These are phyloP conservation scores for Xerocomus minutiporus DNA, from an alignment of 1,284 basidiomycete genomes.

Conservation along the genomic window DNA sequence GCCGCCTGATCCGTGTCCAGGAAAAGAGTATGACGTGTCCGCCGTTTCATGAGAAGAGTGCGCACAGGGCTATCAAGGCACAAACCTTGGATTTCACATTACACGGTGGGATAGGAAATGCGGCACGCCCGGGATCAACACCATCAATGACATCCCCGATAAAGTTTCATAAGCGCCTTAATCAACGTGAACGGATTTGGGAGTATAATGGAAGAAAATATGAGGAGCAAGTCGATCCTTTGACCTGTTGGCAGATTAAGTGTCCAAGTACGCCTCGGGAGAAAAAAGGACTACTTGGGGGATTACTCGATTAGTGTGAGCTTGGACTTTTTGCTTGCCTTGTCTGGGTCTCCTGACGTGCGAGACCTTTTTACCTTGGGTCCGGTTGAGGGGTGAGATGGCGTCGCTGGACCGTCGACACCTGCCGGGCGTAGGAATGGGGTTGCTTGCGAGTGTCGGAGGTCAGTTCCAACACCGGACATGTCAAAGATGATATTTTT, in stretches of 20 bases:
- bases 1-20: conserved; percentile 15
- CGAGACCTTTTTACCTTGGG: conserved; percentile 17
- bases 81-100: conserved; percentile 25
- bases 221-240: conserved; percentile 6
- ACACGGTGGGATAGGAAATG: conserved; percentile 15
- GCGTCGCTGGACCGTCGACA: conserved; percentile 15
- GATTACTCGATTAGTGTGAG: conserved; percentile 25
- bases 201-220: conserved; percentile 23
- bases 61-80: conserved; percentile 22
- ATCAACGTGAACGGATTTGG: conserved; percentile 4
- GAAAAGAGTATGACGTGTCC: conserved; percentile 17
- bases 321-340: conserved; percentile 28
- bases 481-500: conserved; percentile 50
- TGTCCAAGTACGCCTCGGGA: conserved; percentile 19
- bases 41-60: conserved; percentile 21
- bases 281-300: conserved; percentile 15
- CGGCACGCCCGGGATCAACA: conserved; percentile 27
- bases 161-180: conserved; percentile 30
- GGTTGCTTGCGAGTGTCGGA: conserved; percentile 29
- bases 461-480: conserved; percentile 42
- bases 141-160: conserved; percentile 26
- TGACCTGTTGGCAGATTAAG: conserved; percentile 20
- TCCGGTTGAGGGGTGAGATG: background rate
- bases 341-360: conserved; percentile 14
- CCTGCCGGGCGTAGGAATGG: conserved; percentile 22